These are phyloP conservation scores for Tylopilus rubrobrunneus DNA, from an alignment of 768 basidiomycete species.

Conservation along the genomic window DNA sequence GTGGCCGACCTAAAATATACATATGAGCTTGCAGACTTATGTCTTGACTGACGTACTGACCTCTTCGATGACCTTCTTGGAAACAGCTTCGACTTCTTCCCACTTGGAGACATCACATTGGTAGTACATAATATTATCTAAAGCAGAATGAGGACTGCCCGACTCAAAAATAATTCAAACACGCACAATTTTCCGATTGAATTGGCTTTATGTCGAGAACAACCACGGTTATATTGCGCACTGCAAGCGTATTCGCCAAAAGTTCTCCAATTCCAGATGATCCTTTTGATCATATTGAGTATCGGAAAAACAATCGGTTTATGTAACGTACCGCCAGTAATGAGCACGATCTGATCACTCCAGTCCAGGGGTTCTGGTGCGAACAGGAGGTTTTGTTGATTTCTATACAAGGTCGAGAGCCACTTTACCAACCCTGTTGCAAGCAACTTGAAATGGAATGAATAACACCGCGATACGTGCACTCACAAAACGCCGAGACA, in stretches of 20 bases:
- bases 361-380: conserved; percentile 66
- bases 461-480: not conserved
- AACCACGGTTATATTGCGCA: conserved; percentile 76
- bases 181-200: conserved; percentile 69
- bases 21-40: not conserved
- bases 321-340: conserved; percentile 77
- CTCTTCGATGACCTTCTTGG: conserved; percentile 74
- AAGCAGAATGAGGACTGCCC: conserved; percentile 3
- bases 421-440: conserved; percentile 62
- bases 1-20: conserved; percentile 61
- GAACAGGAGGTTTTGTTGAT: conserved; percentile 63
- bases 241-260: conserved; percentile 82
- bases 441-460: conserved; percentile 1
- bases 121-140: conserved; percentile 81
- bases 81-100: conserved; percentile 75
- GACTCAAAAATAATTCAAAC: not conserved
- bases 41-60: conserved; percentile 35
- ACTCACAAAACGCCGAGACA: conserved; percentile 68
- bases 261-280: conserved; percentile 87
- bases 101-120: conserved; percentile 90
- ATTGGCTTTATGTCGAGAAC: conserved; percentile 84
- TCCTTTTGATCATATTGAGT: conserved; percentile 41
- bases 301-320: not conserved
- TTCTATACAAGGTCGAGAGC: conserved; percentile 70
- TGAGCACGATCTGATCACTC: conserved; percentile 83